Evolutionary conservation across 2,329 filamentous ascomycete species (phyloP), one percentile per base, ranked within the genome.

Genomic region (Fusarium napiforme): DNA sequence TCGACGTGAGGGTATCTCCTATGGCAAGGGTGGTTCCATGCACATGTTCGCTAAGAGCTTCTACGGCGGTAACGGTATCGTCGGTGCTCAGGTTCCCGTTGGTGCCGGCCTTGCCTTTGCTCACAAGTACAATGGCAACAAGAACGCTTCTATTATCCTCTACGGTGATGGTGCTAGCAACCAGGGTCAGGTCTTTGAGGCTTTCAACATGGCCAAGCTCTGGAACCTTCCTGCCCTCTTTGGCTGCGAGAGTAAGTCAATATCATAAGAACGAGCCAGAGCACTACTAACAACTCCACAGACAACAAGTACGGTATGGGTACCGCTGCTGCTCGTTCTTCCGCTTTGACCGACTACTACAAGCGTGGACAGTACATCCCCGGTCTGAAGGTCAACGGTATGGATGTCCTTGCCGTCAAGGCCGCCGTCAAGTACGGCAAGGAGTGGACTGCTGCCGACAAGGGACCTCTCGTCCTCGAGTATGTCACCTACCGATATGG

Each of bases 221-320:
- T 99, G 96, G 96, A 95, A 96, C 79, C 88, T 99, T 53, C 96
- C 96, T 62, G 91, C 95, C 78, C 93, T 99, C 77, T 99, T 99
- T 82, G 95, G 94, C 78, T 99, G 96, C 85, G 96, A 99, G 89
- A 99, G 95, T 97, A 87, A 84, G 94, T 90, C 64, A 14, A 39
- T 32, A 12, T 21, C 15, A 15, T 30, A n/a, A 21, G 28, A 21
- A 36, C n/a, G 5, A 34, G n/a, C 11, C n/a, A 42, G 26, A 39
- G 23, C 34, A 42, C 62, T 30, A 63, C 69, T 77, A 49, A 75
- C 62, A 21, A n/a, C 43, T 28, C 40, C 34, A 34, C 23, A 97
- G 95, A 99, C 91, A 99, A 99, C 93, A 99, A 99, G 87, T 99
- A 99, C 84, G 96, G 96, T 84, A 99, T 99, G 96, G 96, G 96